Percentiles rank a stretch among this genome's conserved stretches.
phyloP scores from a whole-genome alignment of 1,139 yeast species.

The Protomyces arabidopsidicola region DNA sequence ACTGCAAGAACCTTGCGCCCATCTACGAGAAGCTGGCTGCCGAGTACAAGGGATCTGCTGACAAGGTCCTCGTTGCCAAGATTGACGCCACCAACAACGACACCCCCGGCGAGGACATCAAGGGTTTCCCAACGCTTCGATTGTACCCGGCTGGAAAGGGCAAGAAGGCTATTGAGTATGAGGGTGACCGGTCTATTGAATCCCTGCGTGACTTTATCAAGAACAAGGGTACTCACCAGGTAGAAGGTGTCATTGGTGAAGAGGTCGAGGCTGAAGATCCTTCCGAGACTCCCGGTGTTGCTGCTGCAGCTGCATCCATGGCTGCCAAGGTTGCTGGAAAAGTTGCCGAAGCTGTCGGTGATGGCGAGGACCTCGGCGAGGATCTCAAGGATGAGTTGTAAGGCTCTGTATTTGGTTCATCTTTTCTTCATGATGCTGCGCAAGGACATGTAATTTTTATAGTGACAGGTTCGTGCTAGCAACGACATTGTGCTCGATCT shows the following conservation, averaged over 20 bases:
- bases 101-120: conserved; percentile 59
- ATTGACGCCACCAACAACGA: conserved; percentile 52
- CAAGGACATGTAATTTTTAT: too few species aligned
- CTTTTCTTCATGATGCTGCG: too few species aligned
- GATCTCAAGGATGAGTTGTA: conserved; percentile 20
- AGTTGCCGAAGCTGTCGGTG: conserved; percentile 41
- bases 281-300: conserved; percentile 16
- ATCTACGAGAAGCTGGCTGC: conserved; percentile 46
- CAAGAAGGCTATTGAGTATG: conserved; percentile 63
- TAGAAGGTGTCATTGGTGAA: conserved; percentile 39
- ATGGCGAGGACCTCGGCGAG: conserved; percentile 39
- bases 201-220: conserved; percentile 65
- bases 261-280: conserved; percentile 1
- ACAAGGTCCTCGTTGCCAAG: conserved; percentile 41
- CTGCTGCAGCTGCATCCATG: conserved; percentile 30
- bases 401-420: not conserved
- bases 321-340: conserved; percentile 32
- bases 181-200: conserved; percentile 71
- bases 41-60: conserved; percentile 44
- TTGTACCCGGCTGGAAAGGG: conserved; percentile 89
- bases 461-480: too few species aligned
- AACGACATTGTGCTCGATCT: too few species aligned
- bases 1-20: conserved; percentile 94
- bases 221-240: conserved; percentile 55
- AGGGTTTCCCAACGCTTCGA: conserved; percentile 90